Percentiles rank a stretch among this genome's conserved stretches.
Evolutionary conservation across 2,329 filamentous ascomycete genomes (phyloP).

Genomic region (Exophiala spinifera): DNA sequence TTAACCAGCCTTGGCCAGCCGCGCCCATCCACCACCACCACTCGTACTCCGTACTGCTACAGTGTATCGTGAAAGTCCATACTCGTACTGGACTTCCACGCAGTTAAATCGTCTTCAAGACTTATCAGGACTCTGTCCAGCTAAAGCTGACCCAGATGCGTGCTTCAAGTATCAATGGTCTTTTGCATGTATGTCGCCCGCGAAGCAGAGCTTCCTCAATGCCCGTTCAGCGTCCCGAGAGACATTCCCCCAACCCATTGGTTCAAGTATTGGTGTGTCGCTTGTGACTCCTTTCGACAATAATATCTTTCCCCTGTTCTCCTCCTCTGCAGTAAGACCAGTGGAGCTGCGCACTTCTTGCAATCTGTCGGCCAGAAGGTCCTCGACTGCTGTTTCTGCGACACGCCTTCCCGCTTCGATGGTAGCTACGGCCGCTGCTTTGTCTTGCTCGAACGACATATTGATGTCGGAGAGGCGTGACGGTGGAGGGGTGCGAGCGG

Average conservation of each 20-base stretch:
- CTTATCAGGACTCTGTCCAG: too few relatives aligned
- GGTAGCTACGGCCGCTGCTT: conserved; percentile 9
- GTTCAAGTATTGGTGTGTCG: conserved; percentile 2
- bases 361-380: conserved; percentile 16
- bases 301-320: conserved; percentile 17
- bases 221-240: conserved; percentile 17
- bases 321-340: conserved; percentile 14
- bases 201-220: conserved; percentile 16
- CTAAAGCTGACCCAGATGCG: too few relatives aligned
- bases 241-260: conserved; percentile 19
- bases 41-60: not conserved
- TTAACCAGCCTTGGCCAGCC: not conserved
- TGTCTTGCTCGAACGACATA: conserved; percentile 18
- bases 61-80: not conserved
- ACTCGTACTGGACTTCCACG: not conserved
- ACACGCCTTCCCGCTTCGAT: conserved; percentile 16
- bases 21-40: not conserved
- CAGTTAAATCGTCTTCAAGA: too few relatives aligned
- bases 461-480: conserved; percentile 10
- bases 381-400: conserved; percentile 11
- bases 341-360: conserved; percentile 10
- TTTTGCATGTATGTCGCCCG: conserved; percentile 2
- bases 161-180: not conserved
- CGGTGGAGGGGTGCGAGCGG: not conserved
- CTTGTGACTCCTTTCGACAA: conserved; percentile 8